Conservation (phyloP, 2,329 filamentous ascomycete genomes). For the Aaosphaeria pasadenensis region DNA sequence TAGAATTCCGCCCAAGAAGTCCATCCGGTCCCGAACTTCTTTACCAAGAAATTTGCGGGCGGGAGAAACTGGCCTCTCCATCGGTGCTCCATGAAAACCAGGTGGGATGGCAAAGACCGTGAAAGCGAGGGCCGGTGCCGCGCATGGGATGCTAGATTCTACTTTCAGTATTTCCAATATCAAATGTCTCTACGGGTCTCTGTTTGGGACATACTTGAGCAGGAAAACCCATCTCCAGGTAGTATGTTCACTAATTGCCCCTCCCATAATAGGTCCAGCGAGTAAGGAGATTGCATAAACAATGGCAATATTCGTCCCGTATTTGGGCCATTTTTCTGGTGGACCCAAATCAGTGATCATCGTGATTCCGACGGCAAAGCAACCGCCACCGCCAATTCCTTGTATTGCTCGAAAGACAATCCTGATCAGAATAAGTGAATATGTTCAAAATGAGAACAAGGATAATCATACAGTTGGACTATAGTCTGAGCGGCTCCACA, state of each 20-base stretch:
- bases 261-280: slow-evolving; percentile 10
- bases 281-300: slow-evolving; percentile 20
- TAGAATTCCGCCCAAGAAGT: slow-evolving; percentile 3
- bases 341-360: slow-evolving; percentile 26
- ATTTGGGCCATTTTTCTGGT: slow-evolving; percentile 1
- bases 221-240: slow-evolving; percentile 13
- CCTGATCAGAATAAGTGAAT: background rate
- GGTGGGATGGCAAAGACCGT: slow-evolving; percentile 1
- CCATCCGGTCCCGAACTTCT: background rate
- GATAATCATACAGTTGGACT: background rate
- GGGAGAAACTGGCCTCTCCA: background rate
- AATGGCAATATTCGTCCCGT: background rate
- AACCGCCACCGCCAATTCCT: slow-evolving; percentile 20
- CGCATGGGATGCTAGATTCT: slow-evolving; percentile 1
- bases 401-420: slow-evolving; percentile 9
- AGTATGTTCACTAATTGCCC: slow-evolving; percentile 1
- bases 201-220: background rate
- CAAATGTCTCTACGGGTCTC: too few species aligned
- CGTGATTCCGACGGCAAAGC: slow-evolving; percentile 21
- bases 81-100: slow-evolving; percentile 1
- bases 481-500: background rate
- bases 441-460: too few species aligned
- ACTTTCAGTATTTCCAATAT: background rate
- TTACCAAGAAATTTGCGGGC: background rate
- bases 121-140: slow-evolving; percentile 1